Evolutionary conservation across 805 yeast genomes (phyloP).

Genomic region (Barnettozyma salicaria): DNA sequence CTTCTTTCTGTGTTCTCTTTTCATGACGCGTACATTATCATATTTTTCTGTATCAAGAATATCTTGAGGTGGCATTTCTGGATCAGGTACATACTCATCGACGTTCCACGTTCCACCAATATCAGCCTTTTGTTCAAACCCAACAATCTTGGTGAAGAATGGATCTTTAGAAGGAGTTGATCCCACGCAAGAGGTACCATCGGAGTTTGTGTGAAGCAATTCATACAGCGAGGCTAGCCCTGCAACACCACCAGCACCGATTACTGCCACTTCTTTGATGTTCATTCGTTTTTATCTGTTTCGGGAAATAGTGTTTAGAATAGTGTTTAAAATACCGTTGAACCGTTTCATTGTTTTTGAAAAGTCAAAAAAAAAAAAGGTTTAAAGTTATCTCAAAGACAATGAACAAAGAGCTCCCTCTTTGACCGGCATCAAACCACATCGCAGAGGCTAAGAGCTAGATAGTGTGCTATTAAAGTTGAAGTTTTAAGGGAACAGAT

Average conservation of each 20-base stretch:
- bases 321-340: too few relatives aligned
- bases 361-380: too few relatives aligned
- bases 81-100: constrained; percentile 19
- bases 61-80: constrained; percentile 25
- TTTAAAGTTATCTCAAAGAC: too few relatives aligned
- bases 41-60: constrained; percentile 30
- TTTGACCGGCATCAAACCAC: too few relatives aligned
- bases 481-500: too few relatives aligned
- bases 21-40: constrained; percentile 29
- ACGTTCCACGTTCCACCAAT: constrained; percentile 45
- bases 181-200: constrained; percentile 25
- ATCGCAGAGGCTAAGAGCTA: too few relatives aligned
- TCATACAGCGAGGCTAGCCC: constrained; percentile 34
- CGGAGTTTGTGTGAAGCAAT: constrained; percentile 26
- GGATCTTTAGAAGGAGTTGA: constrained; percentile 10
- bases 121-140: constrained; percentile 37
- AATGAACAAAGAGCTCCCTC: too few relatives aligned
- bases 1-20: constrained; percentile 12
- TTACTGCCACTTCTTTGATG: constrained; percentile 30
- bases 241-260: constrained; percentile 38
- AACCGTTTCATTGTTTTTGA: too few relatives aligned
- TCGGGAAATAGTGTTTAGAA: too few relatives aligned
- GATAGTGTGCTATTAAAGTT: too few relatives aligned
- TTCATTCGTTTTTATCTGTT: too few relatives aligned
- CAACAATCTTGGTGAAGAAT: constrained; percentile 32